Evolutionary conservation across 345 rosid species (phyloP).

Genomic region (Cardamine chenopodiifolia): DNA sequence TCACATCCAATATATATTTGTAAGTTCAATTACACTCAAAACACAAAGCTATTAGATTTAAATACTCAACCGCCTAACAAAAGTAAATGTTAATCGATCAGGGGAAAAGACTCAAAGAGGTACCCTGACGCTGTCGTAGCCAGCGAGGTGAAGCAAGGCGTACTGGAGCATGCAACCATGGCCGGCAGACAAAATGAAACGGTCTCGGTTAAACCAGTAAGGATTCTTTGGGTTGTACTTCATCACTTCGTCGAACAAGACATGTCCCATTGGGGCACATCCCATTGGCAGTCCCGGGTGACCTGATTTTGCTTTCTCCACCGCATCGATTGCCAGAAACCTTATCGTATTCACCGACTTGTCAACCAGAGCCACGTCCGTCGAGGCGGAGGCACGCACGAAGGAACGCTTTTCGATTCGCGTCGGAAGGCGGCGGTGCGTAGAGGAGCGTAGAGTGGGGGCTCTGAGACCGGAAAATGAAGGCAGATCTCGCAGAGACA

Average conservation of each 20-base stretch:
- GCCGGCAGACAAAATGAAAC: constrained; percentile 91
- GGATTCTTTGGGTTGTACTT: constrained; percentile 95
- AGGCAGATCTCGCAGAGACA: constrained; percentile 17
- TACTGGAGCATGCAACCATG: constrained; percentile 97
- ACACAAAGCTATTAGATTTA: too few relatives aligned
- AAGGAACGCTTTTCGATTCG: too few relatives aligned
- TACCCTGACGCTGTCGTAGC: constrained; percentile 88
- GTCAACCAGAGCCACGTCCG: constrained; percentile 2
- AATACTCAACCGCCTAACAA: too few relatives aligned
- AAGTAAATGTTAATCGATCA: background rate
- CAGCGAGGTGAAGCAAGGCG: constrained; percentile 95
- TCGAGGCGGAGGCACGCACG: constrained; percentile 27
- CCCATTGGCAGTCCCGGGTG: constrained; percentile 67
- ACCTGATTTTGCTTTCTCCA: constrained; percentile 61
- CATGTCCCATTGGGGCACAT: constrained; percentile 89
- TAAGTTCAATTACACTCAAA: background rate
- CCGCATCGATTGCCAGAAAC: constrained; percentile 58
- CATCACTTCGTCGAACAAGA: constrained; percentile 90
- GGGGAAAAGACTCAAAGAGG: too few relatives aligned
- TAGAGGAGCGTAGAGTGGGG: too few relatives aligned
- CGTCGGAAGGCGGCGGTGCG: constrained; percentile 32
- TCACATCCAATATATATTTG: background rate
- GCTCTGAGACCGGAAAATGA: constrained; percentile 53
- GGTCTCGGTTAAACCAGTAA: constrained; percentile 98
- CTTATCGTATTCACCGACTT: constrained; percentile 53